Conservation (phyloP, 768 basidiomycete species). For the Tulasnella sp. region DNA sequence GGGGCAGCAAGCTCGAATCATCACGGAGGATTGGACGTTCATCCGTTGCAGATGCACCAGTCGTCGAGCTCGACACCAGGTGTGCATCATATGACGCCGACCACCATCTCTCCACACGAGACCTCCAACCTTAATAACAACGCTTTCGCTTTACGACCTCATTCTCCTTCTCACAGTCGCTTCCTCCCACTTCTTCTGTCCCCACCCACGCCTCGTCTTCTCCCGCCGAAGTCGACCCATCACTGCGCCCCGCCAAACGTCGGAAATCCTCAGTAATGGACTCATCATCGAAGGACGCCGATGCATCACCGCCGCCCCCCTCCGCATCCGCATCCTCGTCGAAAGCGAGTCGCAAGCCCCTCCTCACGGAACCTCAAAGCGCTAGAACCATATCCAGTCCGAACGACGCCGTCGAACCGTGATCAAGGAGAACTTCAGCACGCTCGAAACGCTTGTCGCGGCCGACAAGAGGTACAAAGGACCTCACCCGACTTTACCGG, state of each 20-base stretch:
- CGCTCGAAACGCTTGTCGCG: slow-evolving; percentile 77
- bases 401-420: slow-evolving; percentile 93
- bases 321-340: slow-evolving; percentile 20
- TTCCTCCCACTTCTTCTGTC: slow-evolving; percentile 31
- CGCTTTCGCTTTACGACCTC: not conserved
- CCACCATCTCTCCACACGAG: not conserved
- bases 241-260: slow-evolving; percentile 30
- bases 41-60: not conserved
- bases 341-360: slow-evolving; percentile 55
- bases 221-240: not conserved
- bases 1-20: not conserved
- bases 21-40: not conserved
- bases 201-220: slow-evolving; percentile 36
- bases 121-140: not conserved
- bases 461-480: slow-evolving; percentile 49
- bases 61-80: too few relatives aligned
- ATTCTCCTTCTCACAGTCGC: slow-evolving; percentile 6
- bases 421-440: slow-evolving; percentile 87
- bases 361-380: slow-evolving; percentile 84
- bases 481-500: too few relatives aligned
- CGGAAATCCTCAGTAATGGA: slow-evolving; percentile 37
- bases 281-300: slow-evolving; percentile 34
- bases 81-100: not conserved
- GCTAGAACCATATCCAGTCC: slow-evolving; percentile 91
- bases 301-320: slow-evolving; percentile 37